These are phyloP conservation scores for Hericium coralloides DNA, from an alignment of 768 basidiomycete species.

Conservation along the genomic window DNA sequence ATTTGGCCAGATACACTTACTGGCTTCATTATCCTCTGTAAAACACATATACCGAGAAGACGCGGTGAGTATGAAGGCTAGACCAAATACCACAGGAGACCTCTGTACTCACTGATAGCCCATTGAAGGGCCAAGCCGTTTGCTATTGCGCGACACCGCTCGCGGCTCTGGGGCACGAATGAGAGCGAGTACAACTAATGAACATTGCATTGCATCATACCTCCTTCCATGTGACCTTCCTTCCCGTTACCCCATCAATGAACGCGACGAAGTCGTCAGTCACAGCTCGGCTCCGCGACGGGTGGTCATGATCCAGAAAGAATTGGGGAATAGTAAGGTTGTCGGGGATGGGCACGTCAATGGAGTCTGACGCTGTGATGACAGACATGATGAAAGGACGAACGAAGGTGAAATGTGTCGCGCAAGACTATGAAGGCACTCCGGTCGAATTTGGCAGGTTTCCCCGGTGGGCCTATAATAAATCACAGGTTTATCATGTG, in stretches of 20 bases:
- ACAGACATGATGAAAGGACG: not conserved
- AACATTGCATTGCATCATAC: constrained; percentile 13
- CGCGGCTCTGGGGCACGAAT: not conserved
- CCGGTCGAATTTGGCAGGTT: too few relatives aligned
- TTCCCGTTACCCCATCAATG: constrained; percentile 32
- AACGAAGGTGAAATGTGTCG: not conserved
- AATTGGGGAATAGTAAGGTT: constrained; percentile 17
- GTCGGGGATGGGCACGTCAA: constrained; percentile 11
- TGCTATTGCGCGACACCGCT: not conserved
- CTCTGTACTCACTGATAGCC: not conserved
- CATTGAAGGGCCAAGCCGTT: not conserved
- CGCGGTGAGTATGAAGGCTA: not conserved
- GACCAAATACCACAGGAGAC: not conserved
- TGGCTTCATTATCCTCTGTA: constrained; percentile 30
- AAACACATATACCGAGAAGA: constrained; percentile 28
- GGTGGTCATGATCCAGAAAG: constrained; percentile 15
- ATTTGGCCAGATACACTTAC: constrained; percentile 17
- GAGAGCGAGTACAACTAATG: not conserved
- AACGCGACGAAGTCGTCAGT: constrained; percentile 24
- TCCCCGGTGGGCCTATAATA: too few relatives aligned
- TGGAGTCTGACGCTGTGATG: not conserved
- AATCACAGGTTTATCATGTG: too few relatives aligned
- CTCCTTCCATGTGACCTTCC: constrained; percentile 25
- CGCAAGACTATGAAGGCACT: too few relatives aligned
- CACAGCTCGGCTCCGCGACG: constrained; percentile 5